Base-by-base conservation (phyloP, 345 rosid genomes). In the Draba incana region DNA sequence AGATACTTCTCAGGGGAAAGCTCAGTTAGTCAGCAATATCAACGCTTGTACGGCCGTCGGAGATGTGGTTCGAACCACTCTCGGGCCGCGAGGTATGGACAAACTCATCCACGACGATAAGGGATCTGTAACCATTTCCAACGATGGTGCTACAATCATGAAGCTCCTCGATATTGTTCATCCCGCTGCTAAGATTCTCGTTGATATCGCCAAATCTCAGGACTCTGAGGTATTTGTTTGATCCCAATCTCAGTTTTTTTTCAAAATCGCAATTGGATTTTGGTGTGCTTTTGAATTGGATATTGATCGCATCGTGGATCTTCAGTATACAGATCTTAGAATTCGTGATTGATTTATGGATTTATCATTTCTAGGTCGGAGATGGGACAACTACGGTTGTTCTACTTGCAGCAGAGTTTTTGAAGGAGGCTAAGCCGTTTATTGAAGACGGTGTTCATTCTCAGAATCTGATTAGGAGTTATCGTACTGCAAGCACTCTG, bases 351-450 rank as follows among this genome's bases (percentile, higher is more conserved):
- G 50, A 63, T 48, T 24, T 53, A 24, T 43, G 49, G 6, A 33
- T 2, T 33, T 33, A 7, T 33, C 8, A 33, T 6, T 33, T 33
- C 8, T 33, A 33, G 98, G 98, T 92, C 37, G 99, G 99, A 46
- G 99, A 95, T 76, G 99, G 99, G 27, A 95, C 99, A 13, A 92
- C 99, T 11, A 92, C 98, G 1, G 99, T 95, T 15, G 99, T 92
- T 60, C 84, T 95, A 3, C 91, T 95, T 46, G 96, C 98, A 0
- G 92, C 86, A 23, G 99, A 95, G 81, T 92, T 95, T 77, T 70
- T 92, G 84, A 95, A 71, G 83, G 98, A 92, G 84, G 99, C 99
- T 46, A 95, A 95, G 69, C 98, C 99, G 55, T 95, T 92, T 59
- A 78, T 95, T 25, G 98, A 95, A 74, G 97, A 95, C 33, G 99